Percentiles rank a stretch among this genome's conserved stretches.
Conservation (phyloP, 345 rosid species). For the Boechera retrofracta region DNA sequence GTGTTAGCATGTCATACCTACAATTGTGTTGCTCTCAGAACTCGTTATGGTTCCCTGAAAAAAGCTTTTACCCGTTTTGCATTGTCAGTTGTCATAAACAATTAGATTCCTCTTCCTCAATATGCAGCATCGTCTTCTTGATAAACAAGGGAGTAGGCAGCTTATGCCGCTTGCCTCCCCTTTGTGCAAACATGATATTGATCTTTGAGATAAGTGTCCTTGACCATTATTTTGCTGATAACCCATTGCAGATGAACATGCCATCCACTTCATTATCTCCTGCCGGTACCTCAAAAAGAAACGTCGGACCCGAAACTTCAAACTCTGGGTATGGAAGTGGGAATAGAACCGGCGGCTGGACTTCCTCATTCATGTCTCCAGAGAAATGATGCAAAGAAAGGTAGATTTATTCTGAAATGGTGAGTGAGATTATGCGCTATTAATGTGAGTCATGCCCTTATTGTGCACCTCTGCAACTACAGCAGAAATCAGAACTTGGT, state of each 20-base stretch:
- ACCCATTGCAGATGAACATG: conserved; percentile 51
- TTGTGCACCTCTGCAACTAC: not conserved
- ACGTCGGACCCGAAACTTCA: conserved; percentile 57
- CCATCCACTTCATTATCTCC: conserved; percentile 63
- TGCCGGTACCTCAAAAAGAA: conserved; percentile 72
- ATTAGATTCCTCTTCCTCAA: no score
- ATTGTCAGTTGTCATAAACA: not conserved
- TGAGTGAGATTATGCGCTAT: conserved; percentile 36
- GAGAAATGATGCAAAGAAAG: conserved; percentile 50
- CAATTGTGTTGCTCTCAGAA: not conserved
- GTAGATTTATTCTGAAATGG: conserved; percentile 14
- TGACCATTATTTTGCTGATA: conserved; percentile 17
- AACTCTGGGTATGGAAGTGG: conserved; percentile 59
- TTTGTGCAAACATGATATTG: conserved; percentile 9
- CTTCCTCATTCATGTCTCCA: conserved; percentile 75
- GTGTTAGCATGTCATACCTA: conserved; percentile 6
- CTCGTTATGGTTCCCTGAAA: not conserved
- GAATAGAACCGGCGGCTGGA: conserved; percentile 67
- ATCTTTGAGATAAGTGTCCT: not conserved
- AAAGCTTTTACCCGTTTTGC: not conserved
- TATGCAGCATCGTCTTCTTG: no score
- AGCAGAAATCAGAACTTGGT: conserved; percentile 17
- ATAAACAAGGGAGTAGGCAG: no score
- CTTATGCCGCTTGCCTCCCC: no score
- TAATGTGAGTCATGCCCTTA: conserved; percentile 40